Base-by-base conservation (phyloP, 495 filamentous ascomycete species). In the Penicillium argentinense region DNA sequence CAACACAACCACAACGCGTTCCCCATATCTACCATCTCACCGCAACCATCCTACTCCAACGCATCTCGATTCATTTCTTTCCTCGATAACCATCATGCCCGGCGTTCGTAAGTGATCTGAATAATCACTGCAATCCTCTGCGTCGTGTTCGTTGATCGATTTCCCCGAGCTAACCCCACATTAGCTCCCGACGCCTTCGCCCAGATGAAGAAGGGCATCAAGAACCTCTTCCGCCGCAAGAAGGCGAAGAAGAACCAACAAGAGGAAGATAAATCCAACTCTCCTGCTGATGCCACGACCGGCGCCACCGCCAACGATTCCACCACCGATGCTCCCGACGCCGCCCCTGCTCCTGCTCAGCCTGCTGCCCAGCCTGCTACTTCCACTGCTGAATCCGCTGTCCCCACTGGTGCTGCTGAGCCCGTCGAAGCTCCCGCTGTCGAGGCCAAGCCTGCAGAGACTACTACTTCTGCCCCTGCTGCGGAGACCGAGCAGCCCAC, bases 191-290 rank as follows among this genome's bases (percentile, higher is more conserved):
- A 49, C 26, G 40, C 51, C 33, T 47, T 45, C 23, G 32, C 42
- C n/a, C 47, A 60, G 46, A n/a, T 66, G 49, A 66, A 66, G 63
- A 57, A 51, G 34, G 49, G 54, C 33, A 45, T 66, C 23, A 66
- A 63, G 42, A 27, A 47, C 41, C 50, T 66, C 34, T 59, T 66
- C 46, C 39, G 52, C 25, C 53, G 53, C 8, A 66, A 63, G 53
- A 60, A 56, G 55, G 42, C 32, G n/a, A 43, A 47, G 44, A 38
- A 48, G 26, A 22, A 39, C 3, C 32, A 44, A 3, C 9, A 42
- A 5, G 42, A 51, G 13, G 18, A 53, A 5, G 51, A 45, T 9
- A 16, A 32, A 43, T 14, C 41, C 57, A 21, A 38, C 25, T 8
- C 38, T 28, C 29, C 25, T 34, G 45, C 42, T 25, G 40, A 28